These are phyloP conservation scores for Phragmites australis DNA, from an alignment of 176 grass and related monocot species.

Conservation along the genomic window DNA sequence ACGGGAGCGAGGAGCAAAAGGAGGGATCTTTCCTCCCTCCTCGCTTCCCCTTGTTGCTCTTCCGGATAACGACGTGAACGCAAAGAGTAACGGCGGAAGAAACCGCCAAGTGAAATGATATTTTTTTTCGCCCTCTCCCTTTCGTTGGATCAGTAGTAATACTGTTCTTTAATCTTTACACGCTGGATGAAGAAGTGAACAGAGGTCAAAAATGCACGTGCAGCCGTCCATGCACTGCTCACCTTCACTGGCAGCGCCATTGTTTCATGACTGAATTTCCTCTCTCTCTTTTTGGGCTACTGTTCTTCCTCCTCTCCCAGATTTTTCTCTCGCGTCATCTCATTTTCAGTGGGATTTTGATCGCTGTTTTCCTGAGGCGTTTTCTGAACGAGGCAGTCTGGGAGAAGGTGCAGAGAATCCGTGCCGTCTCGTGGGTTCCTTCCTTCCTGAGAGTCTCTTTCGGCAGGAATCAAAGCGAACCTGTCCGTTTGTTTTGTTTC, in stretches of 20 bases:
- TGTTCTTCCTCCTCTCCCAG: background rate
- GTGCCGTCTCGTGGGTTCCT: slow-evolving; percentile 20
- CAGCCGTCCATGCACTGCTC: background rate
- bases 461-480: background rate
- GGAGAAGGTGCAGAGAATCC: background rate
- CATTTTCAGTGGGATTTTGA: background rate
- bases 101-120: slow-evolving; percentile 17
- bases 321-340: background rate
- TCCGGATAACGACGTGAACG: slow-evolving; percentile 40
- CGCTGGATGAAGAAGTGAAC: background rate
- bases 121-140: background rate
- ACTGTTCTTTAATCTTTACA: background rate
- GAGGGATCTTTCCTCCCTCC: slow-evolving; percentile 1
- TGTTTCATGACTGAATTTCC: background rate
- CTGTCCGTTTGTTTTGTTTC: slow-evolving; percentile 14
- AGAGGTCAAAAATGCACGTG: too few species aligned
- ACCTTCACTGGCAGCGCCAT: slow-evolving; percentile 32
- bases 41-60: background rate
- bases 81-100: background rate
- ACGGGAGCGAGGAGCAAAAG: background rate
- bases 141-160: background rate
- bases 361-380: background rate
- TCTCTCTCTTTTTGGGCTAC: background rate
- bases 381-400: background rate
- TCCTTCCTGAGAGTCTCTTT: background rate